Conservation (phyloP, 345 rosid genomes). For the Hibiscus syriacus region DNA sequence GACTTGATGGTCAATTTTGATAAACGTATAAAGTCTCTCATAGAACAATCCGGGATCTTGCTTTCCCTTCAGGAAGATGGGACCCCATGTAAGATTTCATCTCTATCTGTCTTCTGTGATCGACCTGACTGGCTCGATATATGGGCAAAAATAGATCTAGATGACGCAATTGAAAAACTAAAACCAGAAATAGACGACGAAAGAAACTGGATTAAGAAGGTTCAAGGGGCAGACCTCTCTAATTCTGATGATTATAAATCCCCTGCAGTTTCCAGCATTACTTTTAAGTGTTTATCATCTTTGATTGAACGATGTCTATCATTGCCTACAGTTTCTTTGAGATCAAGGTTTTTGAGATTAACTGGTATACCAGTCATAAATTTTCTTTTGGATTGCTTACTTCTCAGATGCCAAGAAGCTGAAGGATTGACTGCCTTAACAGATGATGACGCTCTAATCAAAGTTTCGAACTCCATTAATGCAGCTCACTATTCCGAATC, state of each 20-base stretch:
- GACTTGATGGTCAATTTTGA: conserved; percentile 90
- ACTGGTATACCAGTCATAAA: conserved; percentile 55
- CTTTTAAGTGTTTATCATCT: conserved; percentile 48
- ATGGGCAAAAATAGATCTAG: conserved; percentile 85
- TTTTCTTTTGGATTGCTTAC: conserved; percentile 55
- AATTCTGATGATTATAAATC: conserved; percentile 55
- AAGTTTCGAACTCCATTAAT: conserved; percentile 66
- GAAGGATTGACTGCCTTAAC: conserved; percentile 91
- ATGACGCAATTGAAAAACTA: conserved; percentile 54
- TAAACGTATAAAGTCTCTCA: conserved; percentile 59
- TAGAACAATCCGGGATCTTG: conserved; percentile 67
- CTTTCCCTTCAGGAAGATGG: conserved; percentile 67
- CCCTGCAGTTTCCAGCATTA: conserved; percentile 52
- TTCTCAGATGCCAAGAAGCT: conserved; percentile 84
- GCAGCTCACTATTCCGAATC: conserved; percentile 60
- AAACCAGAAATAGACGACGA: conserved; percentile 52
- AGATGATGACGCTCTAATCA: conserved; percentile 66
- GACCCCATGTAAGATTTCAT: conserved; percentile 61
- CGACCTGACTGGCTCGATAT: conserved; percentile 84
- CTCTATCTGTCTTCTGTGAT: conserved; percentile 78
- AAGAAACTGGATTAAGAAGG: conserved; percentile 66
- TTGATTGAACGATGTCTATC: conserved; percentile 63
- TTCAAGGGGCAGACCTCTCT: conserved; percentile 49
- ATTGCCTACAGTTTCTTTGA: conserved; percentile 45
- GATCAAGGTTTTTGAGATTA: conserved; percentile 70